Base-by-base conservation (phyloP, 208 protist genomes). In the Acanthamoeba culbertsoni region DNA sequence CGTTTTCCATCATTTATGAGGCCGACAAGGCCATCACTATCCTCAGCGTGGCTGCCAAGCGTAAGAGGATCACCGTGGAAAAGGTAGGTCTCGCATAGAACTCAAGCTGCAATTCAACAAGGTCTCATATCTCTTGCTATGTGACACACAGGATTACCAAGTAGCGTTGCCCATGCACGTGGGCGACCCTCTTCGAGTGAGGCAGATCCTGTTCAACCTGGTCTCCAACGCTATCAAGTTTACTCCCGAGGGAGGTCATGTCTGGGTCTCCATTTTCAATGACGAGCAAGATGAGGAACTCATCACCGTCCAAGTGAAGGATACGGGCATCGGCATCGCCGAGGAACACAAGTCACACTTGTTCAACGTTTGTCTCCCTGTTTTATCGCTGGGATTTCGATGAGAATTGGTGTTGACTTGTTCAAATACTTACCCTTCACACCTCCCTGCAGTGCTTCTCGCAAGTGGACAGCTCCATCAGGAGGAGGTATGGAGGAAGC, bases 261-360 rank as follows among this genome's bases (percentile, higher is more conserved):
- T 92, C 33, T 40, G 42, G 10, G 86, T 92, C 40, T 5, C 20
- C 20, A 26, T 92, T 23, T 14, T 33, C 0, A 90, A 91, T 0
- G 86, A 91, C 40, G 45, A 73, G 63, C 8, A 42, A 0, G 40
- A 51, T 18, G 43, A 51, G 37, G 71, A 82, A 4, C 59, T 63
- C 31, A 55, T 92, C 28, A 12, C 0, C 55, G 91, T 96, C 35
- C 43, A 71, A 0, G 89, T 96, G 2, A 86, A 92, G 73, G 94
- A 96, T 37, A 95, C 62, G 16, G 94, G 94, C 51, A 96, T 96
- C 46, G 94, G 94, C 48, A 96, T 96, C 33, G 62, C 94, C 6
- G 65, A 94, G 2, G 82, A 94, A 31, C 77, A 91, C n/a, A 48
- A 65, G 2, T 23, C 53, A 1, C 84, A 93, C 28, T 55, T 96